Percentiles rank a stretch among this genome's conserved stretches.
These are phyloP conservation scores for Phytophthora litchii DNA, from an alignment of 352 stramenopile species.

Conservation along the genomic window DNA sequence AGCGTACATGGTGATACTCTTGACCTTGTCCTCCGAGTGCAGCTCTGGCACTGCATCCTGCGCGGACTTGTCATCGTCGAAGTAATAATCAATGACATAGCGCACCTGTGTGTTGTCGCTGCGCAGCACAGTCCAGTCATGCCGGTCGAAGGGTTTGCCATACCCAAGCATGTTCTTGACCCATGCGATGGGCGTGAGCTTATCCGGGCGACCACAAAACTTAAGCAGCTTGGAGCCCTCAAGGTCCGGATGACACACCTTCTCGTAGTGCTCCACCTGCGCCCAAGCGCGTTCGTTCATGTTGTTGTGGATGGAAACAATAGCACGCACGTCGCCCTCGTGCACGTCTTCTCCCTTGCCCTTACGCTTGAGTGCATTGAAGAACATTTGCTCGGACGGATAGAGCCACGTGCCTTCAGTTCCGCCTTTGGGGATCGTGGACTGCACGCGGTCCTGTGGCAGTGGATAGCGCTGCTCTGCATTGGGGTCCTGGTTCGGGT, in stretches of 20 bases:
- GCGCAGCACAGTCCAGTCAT: conserved; percentile 98
- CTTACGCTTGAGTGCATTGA: conserved; percentile 98
- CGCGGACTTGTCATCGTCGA: conserved; percentile 84
- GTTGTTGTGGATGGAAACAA: conserved; percentile 99
- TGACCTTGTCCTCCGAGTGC: conserved; percentile 84
- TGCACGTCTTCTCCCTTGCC: conserved; percentile 97
- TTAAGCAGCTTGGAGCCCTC: conserved; percentile 93
- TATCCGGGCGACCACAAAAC: conserved; percentile 96
- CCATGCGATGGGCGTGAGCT: conserved; percentile 95
- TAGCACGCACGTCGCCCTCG: conserved; percentile 92
- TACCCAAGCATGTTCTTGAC: conserved; percentile 90
- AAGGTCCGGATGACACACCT: conserved; percentile 78
- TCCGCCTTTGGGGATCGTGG: conserved; percentile 96
- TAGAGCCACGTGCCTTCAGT: conserved; percentile 97
- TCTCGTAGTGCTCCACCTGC: conserved; percentile 98
- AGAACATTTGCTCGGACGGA: conserved; percentile 99
- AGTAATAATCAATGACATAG: conserved; percentile 99
- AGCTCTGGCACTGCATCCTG: conserved; percentile 84
- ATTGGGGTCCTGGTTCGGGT: conserved; percentile 95
- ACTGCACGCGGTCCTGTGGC: conserved; percentile 92
- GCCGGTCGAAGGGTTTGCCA: conserved; percentile 95
- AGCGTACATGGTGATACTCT: conserved; percentile 90
- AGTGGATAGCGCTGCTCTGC: conserved; percentile 91
- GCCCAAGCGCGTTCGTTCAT: conserved; percentile 99
- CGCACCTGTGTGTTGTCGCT: conserved; percentile 91